Evolutionary conservation across 2,329 filamentous ascomycete species (phyloP).

Genomic region (Claviceps purpurea): DNA sequence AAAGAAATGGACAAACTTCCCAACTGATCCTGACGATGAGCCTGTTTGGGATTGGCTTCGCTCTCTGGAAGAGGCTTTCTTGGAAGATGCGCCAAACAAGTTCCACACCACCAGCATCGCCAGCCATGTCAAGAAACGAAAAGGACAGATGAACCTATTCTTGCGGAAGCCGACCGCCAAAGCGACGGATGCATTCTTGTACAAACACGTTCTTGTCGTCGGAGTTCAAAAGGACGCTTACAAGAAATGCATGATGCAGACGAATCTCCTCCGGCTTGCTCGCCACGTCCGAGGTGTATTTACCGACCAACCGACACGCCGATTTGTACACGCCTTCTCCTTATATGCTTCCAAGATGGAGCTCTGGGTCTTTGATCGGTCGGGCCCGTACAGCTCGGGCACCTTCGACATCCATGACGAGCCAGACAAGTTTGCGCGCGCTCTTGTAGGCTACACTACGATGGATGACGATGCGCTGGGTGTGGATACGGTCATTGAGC

Average conservation of each 20-base stretch:
- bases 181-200: slow-evolving; percentile 2
- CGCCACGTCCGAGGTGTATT: slow-evolving; percentile 8
- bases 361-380: slow-evolving; percentile 12
- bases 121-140: slow-evolving; percentile 10
- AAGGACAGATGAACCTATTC: slow-evolving; percentile 12
- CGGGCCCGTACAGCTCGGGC: slow-evolving; percentile 10
- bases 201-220: slow-evolving; percentile 11
- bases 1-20: too few relatives aligned
- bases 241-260: slow-evolving; percentile 8
- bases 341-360: slow-evolving; percentile 9
- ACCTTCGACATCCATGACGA: slow-evolving; percentile 9
- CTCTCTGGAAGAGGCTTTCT: slow-evolving; percentile 4
- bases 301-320: slow-evolving; percentile 11
- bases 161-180: slow-evolving; percentile 6
- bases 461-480: slow-evolving; percentile 10
- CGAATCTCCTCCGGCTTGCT: slow-evolving; percentile 9
- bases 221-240: slow-evolving; percentile 11
- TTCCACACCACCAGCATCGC: slow-evolving; percentile 9
- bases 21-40: slow-evolving; percentile 5
- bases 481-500: slow-evolving; percentile 5
- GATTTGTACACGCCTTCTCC: slow-evolving; percentile 9
- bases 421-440: slow-evolving; percentile 8
- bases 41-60: slow-evolving; percentile 2
- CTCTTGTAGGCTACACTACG: slow-evolving; percentile 10
- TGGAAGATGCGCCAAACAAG: slow-evolving; percentile 8